Evolutionary conservation across 2,329 filamentous ascomycete genomes (phyloP).

Genomic region (Sclerotinia nivalis): DNA sequence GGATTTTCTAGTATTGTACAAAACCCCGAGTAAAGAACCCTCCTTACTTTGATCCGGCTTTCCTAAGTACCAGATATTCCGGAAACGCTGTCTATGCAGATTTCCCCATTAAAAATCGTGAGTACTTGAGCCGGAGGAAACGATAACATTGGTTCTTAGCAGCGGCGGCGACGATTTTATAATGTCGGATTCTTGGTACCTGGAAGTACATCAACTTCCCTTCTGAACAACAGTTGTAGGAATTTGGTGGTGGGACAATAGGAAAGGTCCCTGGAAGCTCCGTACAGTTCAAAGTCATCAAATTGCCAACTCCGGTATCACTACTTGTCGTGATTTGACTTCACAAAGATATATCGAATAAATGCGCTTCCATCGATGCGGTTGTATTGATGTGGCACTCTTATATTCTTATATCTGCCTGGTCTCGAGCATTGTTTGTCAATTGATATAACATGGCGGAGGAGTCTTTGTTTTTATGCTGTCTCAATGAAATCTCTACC

Average conservation of each 20-base stretch:
- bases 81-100: neutral
- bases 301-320: neutral
- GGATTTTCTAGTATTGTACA: neutral
- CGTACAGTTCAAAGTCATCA: neutral
- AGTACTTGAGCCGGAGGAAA: neutral
- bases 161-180: neutral
- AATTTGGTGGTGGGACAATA: neutral
- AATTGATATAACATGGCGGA: neutral
- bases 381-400: neutral
- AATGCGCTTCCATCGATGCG: neutral
- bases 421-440: neutral
- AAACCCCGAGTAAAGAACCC: neutral
- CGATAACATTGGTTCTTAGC: neutral
- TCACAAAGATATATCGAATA: neutral
- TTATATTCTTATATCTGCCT: neutral
- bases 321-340: neutral
- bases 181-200: neutral
- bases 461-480: too few relatives aligned
- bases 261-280: neutral
- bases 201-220: neutral
- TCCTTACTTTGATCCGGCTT: neutral
- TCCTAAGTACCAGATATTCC: neutral
- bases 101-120: neutral
- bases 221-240: neutral
- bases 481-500: too few relatives aligned